Base-by-base conservation (phyloP, 805 yeast genomes). In the Maudiozyma barnettii region DNA sequence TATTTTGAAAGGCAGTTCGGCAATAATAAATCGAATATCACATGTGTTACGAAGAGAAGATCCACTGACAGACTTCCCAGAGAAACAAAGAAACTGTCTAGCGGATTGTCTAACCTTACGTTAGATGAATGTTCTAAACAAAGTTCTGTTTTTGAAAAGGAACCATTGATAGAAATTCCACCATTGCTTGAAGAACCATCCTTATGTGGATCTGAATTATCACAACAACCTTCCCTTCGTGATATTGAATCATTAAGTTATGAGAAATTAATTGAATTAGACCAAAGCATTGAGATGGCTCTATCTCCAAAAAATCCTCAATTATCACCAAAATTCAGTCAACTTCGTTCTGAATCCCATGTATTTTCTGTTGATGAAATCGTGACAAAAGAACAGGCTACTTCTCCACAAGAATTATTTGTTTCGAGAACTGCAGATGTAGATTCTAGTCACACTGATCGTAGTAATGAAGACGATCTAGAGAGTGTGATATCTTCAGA, bases 251-350 rank as follows among this genome's bases (percentile, higher is more conserved):
- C 51, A 2, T 39, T 60, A 33, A 54, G 56, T 43, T 58, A 51
- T 45, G 58, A 60, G 16, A 55, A 57, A 26, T 43, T 63, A n/a
- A 36, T 60, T 9, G 57, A 54, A 44, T 42, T 61, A 19, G 61
- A 61, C 41, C 49, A 50, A 26, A 50, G 52, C 21, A 58, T 62
- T 3, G 48, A 52, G 31, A 53, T 61, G 44, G 42, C 48, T 14
- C 30, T 54, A 13, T 56, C 63, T 2, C 60, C 59, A 37, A 26
- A 26, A 26, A 43, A 18, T 13, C 39, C 40, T 2, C 18, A 6
- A 37, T 35, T 29, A 12, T 37, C 46, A 10, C 41, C 46, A 23
- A 38, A 37, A 13, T n/a, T 44, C 10, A 33, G 42, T n/a, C 33
- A 40, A 26, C n/a, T 40, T n/a, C 20, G 52, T 49, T 45, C 55